Evolutionary conservation across 306 rosid genomes (phyloP), one percentile per base, ranked within the genome.

Genomic region (Crataegus laevigata): DNA sequence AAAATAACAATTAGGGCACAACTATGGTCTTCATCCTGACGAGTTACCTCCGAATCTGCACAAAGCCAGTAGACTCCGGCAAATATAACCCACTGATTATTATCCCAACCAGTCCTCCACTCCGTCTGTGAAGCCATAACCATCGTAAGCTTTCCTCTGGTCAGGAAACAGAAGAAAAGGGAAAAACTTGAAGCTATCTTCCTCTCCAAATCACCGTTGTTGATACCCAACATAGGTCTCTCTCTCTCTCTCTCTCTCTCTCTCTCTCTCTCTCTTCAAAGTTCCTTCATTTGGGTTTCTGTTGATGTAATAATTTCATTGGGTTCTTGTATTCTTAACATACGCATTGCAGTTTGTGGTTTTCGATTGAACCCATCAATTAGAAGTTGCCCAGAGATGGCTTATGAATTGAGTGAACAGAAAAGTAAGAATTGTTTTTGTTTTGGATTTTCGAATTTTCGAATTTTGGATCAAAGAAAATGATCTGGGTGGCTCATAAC

Each of bases 321-420:
- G 25, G 26, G 55, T 51, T 55, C 62, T 60, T 9, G 24, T 68
- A 11, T 42, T 36, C 15, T 79, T 65, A 45, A 3, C 47, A 77
- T 78, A 2, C 47, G 77, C 72, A 18, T 61, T 80, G 78, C 77
- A 83, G 88, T 65, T 68, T 57, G 47, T 81, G 78, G 24, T 28
- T 81, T 55, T 22, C 75, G 52, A 24, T 71, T 42, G 57, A n/a
- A 36, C 29, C 65, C 29, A 25, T 66, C 79, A 72, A 74, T 73
- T 72, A 60, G 75, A 68, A 66, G 13, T 22, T 10, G 15, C 32
- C 34, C 72, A 84, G 59, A 74, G 47, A 93, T 93, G 98, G 97
- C 86, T 1, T 85, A 82, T 62, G 96, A 93, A 66, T 34, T 93
- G 77, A 81, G 50, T 51, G 98, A 93, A 84, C 90, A 81, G 50